phyloP scores from a whole-genome alignment of 768 basidiomycete species.

The Suillus spraguei region DNA sequence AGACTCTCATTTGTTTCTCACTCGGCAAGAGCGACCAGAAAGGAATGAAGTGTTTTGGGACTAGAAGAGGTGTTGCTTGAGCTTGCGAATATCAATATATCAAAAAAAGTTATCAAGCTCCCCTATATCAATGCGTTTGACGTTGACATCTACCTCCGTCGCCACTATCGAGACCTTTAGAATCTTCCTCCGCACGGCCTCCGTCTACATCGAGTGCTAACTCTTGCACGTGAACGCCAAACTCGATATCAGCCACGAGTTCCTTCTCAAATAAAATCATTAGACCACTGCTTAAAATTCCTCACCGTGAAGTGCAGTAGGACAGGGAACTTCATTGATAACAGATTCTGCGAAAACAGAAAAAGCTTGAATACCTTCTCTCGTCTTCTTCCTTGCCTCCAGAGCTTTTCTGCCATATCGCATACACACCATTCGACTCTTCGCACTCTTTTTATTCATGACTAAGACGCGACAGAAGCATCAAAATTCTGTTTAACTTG shows the following conservation, averaged over 20 bases:
- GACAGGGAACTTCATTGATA: constrained; percentile 14
- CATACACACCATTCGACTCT: constrained; percentile 45
- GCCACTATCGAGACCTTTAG: constrained; percentile 76
- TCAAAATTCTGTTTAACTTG: constrained; percentile 60
- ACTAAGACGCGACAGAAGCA: constrained; percentile 54
- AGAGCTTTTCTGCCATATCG: constrained; percentile 69
- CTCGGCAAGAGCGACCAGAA: constrained; percentile 91
- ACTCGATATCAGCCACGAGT: constrained; percentile 66
- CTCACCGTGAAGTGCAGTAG: constrained; percentile 23
- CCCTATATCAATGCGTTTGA: constrained; percentile 59
- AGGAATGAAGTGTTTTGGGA: constrained; percentile 95
- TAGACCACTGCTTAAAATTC: background rate
- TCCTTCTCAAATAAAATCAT: constrained; percentile 2
- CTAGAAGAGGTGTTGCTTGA: too few relatives aligned
- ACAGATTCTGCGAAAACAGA: constrained; percentile 30
- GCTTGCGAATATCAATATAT: constrained; percentile 9
- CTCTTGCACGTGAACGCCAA: constrained; percentile 53
- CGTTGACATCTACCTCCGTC: constrained; percentile 55
- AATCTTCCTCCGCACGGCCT: constrained; percentile 63
- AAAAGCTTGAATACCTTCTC: constrained; percentile 27
- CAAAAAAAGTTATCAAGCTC: constrained; percentile 54
- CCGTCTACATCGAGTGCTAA: constrained; percentile 72
- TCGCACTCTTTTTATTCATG: constrained; percentile 42
- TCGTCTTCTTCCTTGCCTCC: constrained; percentile 48
- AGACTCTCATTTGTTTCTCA: constrained; percentile 95